Conservation (phyloP, 805 yeast genomes). For the fission yeast (Schizosaccharomyces pombe) region ASM294v3 CU329670.1:5019501-5020000, state of each 20-base stretch:
- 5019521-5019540: too few relatives aligned
- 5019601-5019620: too few relatives aligned
- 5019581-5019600: too few relatives aligned
- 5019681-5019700: too few relatives aligned
- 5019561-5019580: too few relatives aligned
- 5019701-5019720: neutral
- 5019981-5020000: conserved; percentile 63
- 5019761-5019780: conserved; percentile 68
- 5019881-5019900: conserved; percentile 8
- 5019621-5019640: too few relatives aligned
- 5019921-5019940: conserved; percentile 72
- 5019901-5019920: conserved; percentile 15
- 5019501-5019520: too few relatives aligned
- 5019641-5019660: too few relatives aligned
- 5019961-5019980: conserved; percentile 64
- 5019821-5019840: conserved; percentile 33
- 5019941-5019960: conserved; percentile 80
- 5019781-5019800: conserved; percentile 64
- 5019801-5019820: conserved; percentile 55
- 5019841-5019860: conserved; percentile 24
- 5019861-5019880: conserved; percentile 27
- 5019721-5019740: conserved; percentile 19
- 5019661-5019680: too few relatives aligned
- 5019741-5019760: conserved; percentile 56
- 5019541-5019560: too few relatives aligned